These are phyloP conservation scores for Leccinum pallidistipes DNA, from an alignment of 1,284 basidiomycete genomes.

Conservation along the genomic window DNA sequence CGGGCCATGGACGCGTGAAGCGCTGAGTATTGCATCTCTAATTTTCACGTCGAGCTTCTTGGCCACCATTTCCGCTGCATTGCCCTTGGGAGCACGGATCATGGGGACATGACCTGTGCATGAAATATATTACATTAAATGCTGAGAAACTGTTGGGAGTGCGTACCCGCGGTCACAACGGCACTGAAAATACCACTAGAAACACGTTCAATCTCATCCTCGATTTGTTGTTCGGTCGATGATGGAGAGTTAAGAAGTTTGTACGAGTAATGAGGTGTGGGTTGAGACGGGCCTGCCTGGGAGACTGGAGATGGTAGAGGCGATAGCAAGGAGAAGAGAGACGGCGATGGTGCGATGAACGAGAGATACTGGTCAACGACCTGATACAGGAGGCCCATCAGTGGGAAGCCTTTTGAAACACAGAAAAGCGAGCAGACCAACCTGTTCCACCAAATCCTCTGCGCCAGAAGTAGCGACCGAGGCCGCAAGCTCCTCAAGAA, in stretches of 20 bases:
- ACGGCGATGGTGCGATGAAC: slow-evolving; percentile 92
- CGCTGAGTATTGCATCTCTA: slow-evolving; percentile 86
- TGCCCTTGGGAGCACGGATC: slow-evolving; percentile 92
- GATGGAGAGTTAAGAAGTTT: slow-evolving; percentile 90
- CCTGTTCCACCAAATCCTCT: slow-evolving; percentile 81
- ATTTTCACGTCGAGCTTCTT: slow-evolving; percentile 94
- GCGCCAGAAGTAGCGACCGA: slow-evolving; percentile 85
- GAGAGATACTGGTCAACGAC: slow-evolving; percentile 97
- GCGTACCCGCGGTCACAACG: slow-evolving; percentile 84
- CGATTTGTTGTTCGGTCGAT: slow-evolving; percentile 89
- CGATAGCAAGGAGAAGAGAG: slow-evolving; percentile 89
- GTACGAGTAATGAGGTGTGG: slow-evolving; percentile 59
- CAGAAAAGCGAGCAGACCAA: slow-evolving; percentile 31
- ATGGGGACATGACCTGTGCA: slow-evolving; percentile 86
- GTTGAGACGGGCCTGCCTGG: slow-evolving; percentile 36
- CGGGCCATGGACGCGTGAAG: slow-evolving; percentile 60
- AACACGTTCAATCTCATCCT: slow-evolving; percentile 91
- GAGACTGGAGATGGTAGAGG: slow-evolving; percentile 36
- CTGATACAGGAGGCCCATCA: slow-evolving; percentile 36
- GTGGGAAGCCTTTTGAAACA: not conserved
- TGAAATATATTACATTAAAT: not conserved
- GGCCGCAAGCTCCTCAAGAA: slow-evolving; percentile 93
- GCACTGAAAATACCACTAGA: slow-evolving; percentile 92
- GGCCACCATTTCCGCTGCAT: slow-evolving; percentile 98
- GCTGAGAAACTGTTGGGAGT: slow-evolving; percentile 18